phyloP scores from a whole-genome alignment of 768 basidiomycete species.

The Pleurotus pulmonarius region DNA sequence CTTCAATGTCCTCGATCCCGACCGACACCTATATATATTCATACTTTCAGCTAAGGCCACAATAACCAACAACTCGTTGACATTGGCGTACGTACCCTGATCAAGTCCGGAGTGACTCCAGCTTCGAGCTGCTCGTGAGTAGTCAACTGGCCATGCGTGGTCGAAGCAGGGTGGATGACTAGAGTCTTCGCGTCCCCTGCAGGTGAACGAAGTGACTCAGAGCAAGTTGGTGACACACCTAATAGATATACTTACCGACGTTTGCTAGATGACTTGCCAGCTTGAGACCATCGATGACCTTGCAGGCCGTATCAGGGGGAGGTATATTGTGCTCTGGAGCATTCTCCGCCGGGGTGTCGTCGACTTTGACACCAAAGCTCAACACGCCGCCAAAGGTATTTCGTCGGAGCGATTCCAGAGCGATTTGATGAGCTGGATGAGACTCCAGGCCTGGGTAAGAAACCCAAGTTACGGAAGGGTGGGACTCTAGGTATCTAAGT shows the following conservation, averaged over 20 bases:
- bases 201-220: neutral
- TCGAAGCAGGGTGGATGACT: constrained; percentile 74
- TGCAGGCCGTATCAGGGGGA: constrained; percentile 33
- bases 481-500: constrained; percentile 25
- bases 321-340: no score
- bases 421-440: constrained; percentile 30
- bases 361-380: constrained; percentile 34
- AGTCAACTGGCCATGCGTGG: constrained; percentile 71
- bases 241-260: constrained; percentile 41
- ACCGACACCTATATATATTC: constrained; percentile 25
- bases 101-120: constrained; percentile 74
- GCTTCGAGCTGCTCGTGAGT: constrained; percentile 56
- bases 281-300: constrained; percentile 65
- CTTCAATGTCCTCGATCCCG: constrained; percentile 34
- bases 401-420: constrained; percentile 23
- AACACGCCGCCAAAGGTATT: constrained; percentile 33
- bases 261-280: constrained; percentile 74
- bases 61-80: neutral
- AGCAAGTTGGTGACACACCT: neutral
- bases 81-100: constrained; percentile 46
- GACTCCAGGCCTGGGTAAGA: constrained; percentile 32
- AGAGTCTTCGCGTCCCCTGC: constrained; percentile 71
- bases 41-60: neutral
- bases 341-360: neutral
- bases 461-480: constrained; percentile 34